Percentiles rank a stretch among this genome's conserved stretches.
These are phyloP conservation scores for Pugionium cornutum DNA, from an alignment of 345 rosid species.

Conservation along the genomic window DNA sequence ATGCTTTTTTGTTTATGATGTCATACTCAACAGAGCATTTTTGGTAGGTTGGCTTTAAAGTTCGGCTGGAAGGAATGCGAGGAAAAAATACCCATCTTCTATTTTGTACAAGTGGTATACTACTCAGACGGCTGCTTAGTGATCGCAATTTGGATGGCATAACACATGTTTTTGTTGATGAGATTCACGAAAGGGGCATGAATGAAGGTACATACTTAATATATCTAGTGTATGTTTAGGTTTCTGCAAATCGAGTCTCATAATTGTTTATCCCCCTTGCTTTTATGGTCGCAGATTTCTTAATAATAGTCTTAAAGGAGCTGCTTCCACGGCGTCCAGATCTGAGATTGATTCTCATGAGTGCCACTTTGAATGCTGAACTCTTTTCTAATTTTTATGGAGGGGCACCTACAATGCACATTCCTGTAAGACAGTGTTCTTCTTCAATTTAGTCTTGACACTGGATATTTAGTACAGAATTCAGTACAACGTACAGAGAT, in stretches of 20 bases:
- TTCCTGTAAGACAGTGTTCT: slow-evolving; percentile 63
- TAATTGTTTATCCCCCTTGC: slow-evolving; percentile 1
- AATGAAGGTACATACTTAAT: slow-evolving; percentile 73
- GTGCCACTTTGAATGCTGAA: slow-evolving; percentile 97
- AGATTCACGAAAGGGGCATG: slow-evolving; percentile 99
- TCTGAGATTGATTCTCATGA: slow-evolving; percentile 93
- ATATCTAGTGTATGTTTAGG: slow-evolving; percentile 6
- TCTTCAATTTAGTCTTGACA: background rate
- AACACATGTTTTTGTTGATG: slow-evolving; percentile 98
- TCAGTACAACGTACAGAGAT: background rate
- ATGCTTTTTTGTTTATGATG: slow-evolving; percentile 48
- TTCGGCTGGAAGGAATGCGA: slow-evolving; percentile 94
- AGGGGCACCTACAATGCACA: slow-evolving; percentile 86
- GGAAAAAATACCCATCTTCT: slow-evolving; percentile 93
- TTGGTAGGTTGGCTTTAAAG: slow-evolving; percentile 97
- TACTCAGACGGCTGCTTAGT: slow-evolving; percentile 82
- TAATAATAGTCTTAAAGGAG: slow-evolving; percentile 92
- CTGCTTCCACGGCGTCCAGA: slow-evolving; percentile 95
- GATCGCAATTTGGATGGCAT: slow-evolving; percentile 87
- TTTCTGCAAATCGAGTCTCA: slow-evolving; percentile 16
- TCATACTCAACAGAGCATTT: slow-evolving; percentile 57
- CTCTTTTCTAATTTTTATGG: slow-evolving; percentile 89
- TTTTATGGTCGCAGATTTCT: slow-evolving; percentile 65
- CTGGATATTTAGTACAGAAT: slow-evolving; percentile 14
- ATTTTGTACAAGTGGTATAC: slow-evolving; percentile 96